Evolutionary conservation across 495 filamentous ascomycete genomes (phyloP), one percentile per base, ranked within the genome.

Genomic region (Talaromyces ruber): DNA sequence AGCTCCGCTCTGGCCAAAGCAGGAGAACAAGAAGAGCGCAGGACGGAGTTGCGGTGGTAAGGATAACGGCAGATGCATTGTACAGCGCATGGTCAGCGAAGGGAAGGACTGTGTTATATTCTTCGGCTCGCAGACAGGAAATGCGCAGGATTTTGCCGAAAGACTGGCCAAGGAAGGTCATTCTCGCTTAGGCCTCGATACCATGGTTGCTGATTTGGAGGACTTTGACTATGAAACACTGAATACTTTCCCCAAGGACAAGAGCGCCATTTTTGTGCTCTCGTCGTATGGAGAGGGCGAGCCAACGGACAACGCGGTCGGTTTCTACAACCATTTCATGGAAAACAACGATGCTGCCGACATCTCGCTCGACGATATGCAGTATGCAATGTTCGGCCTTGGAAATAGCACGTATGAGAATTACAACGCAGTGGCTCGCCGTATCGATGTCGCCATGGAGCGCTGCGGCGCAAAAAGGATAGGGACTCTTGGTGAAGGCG

Each of bases 221-320:
- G 80, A 83, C 52, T 81, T 78, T 69, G 80, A 82, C 47, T 70
- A 76, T 2, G 70, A 70, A 6, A 72, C 72, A 1, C 72, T 82
- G 30, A 61, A 66, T 9, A 62, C 68, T 18, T 72, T 84, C 24
- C 72, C 76, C 1, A 26, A 66, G 4, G 55, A 68, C 5, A 81
- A 81, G 62, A 51, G 80, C 21, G 79, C 72, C 4, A 75, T 83
- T 12, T 82, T 84, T 63, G 67, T 83, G 21, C 65, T 82, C 21
- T 79, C 79, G 3, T 84, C 81, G 0, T 84, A 80, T 56, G 82
- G 82, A 24, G 81, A 84, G 60, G 81, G 82, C 3, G 81, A 83
- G 59, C 80, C 82, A 1, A 75, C 70, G 63, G 81, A 84, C 53
- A 84, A 84, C 57, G 73, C 78, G 3, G 69, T 69, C 4, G 71